Evolutionary conservation across 768 basidiomycete genomes (phyloP).

Genomic region (Mycena leptocephala): DNA sequence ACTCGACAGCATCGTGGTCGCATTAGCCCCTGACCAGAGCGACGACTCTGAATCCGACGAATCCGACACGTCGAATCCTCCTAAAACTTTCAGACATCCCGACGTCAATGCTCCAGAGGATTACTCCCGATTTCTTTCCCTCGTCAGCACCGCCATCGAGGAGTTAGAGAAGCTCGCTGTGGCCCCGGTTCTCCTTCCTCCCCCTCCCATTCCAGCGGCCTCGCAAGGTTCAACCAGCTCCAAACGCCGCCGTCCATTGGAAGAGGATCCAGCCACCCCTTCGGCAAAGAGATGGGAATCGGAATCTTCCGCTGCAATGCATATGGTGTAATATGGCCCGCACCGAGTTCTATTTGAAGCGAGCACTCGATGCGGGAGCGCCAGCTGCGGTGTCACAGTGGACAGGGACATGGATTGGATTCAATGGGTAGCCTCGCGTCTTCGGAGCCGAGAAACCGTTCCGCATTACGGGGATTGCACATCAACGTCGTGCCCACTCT

Average conservation of each 20-base stretch:
- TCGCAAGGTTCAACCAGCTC: neutral
- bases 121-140: neutral
- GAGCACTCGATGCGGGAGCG: too few species aligned
- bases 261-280: neutral
- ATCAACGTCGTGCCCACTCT: constrained; percentile 12
- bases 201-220: neutral
- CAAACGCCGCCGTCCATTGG: neutral
- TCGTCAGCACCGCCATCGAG: neutral
- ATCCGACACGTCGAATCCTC: too few species aligned
- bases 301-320: too few species aligned
- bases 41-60: neutral
- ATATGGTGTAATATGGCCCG: too few species aligned
- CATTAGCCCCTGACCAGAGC: neutral
- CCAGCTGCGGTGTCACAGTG: neutral
- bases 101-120: neutral
- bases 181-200: neutral
- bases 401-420: neutral
- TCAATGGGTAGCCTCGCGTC: constrained; percentile 5
- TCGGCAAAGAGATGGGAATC: too few species aligned
- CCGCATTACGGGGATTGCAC: constrained; percentile 4
- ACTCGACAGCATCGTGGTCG: constrained; percentile 9
- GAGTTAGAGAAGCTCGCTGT: neutral
- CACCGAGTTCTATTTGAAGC: too few species aligned
- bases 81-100: neutral
- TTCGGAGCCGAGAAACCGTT: constrained; percentile 11